These are phyloP conservation scores for Talaromyces trachyspermus DNA, from an alignment of 495 filamentous ascomycete species.

Conservation along the genomic window DNA sequence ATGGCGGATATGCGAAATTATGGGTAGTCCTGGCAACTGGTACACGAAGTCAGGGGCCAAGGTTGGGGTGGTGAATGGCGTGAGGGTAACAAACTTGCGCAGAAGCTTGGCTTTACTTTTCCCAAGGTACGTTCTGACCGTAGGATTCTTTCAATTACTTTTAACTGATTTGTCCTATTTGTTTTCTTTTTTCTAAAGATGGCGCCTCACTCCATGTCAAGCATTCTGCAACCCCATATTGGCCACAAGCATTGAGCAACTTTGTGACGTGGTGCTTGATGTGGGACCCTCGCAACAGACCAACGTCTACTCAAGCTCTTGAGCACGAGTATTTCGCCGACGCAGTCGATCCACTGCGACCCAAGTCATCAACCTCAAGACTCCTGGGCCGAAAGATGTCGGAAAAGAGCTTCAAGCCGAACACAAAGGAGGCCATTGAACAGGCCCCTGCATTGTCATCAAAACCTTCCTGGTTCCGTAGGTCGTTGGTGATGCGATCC, in stretches of 20 bases:
- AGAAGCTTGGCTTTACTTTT: slow-evolving; percentile 96
- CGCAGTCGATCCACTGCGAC: slow-evolving; percentile 84
- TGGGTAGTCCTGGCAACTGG: slow-evolving; percentile 99
- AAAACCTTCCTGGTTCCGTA: slow-evolving; percentile 93
- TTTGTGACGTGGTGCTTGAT: slow-evolving; percentile 99
- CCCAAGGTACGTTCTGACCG: slow-evolving; percentile 54
- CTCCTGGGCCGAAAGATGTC: slow-evolving; percentile 83
- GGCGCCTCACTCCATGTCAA: slow-evolving; percentile 96
- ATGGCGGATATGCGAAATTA: slow-evolving; percentile 98
- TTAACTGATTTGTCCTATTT: too few species aligned
- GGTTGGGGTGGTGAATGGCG: slow-evolving; percentile 98
- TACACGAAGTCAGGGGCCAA: slow-evolving; percentile 80
- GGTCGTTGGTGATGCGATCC: slow-evolving; percentile 74
- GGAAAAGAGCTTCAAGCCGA: slow-evolving; percentile 56
- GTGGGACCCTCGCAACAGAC: slow-evolving; percentile 95
- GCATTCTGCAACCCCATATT: slow-evolving; percentile 85
- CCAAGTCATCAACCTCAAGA: slow-evolving; percentile 82
- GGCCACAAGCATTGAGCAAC: slow-evolving; percentile 77
- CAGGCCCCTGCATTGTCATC: slow-evolving; percentile 60
- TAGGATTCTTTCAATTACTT: neutral
- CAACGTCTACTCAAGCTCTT: slow-evolving; percentile 89
- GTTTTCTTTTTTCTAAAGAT: too few species aligned
- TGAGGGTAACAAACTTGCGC: slow-evolving; percentile 84
- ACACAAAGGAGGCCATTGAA: slow-evolving; percentile 59
- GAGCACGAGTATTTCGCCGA: slow-evolving; percentile 95